phyloP scores from a whole-genome alignment of 2,329 filamentous ascomycete species.

The Cladosporium colombiae region DNA sequence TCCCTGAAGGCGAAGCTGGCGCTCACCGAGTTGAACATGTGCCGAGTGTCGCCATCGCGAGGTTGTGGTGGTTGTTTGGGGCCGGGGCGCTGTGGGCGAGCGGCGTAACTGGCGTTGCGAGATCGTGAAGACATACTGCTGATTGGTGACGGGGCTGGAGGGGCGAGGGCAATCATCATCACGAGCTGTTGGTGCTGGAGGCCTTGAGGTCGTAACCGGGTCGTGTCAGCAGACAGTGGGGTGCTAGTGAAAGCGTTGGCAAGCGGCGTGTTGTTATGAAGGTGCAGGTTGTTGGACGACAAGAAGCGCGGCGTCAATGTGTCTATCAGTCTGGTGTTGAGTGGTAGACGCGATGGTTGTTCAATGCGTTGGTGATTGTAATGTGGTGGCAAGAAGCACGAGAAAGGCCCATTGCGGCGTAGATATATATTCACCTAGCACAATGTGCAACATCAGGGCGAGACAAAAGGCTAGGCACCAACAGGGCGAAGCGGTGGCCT shows the following conservation, averaged over 20 bases:
- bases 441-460: not conserved
- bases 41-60: constrained; percentile 9
- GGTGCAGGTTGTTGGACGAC: not conserved
- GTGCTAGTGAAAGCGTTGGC: not conserved
- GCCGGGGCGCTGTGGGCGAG: constrained; percentile 2
- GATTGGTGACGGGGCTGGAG: not conserved
- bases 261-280: not conserved
- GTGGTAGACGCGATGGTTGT: not conserved
- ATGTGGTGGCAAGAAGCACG: not conserved
- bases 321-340: not conserved
- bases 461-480: constrained; percentile 7
- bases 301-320: not conserved
- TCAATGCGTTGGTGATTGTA: not conserved
- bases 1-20: not conserved
- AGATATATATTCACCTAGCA: not conserved
- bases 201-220: not conserved
- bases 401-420: not conserved
- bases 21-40: not conserved
- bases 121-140: not conserved
- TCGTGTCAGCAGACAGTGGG: not conserved
- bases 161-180: not conserved
- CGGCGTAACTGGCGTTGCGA: not conserved
- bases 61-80: constrained; percentile 3
- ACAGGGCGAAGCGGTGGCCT: not conserved
- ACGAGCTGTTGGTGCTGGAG: not conserved